Conservation (phyloP, 495 filamentous ascomycete genomes). For the Penicillium nucicola region DNA sequence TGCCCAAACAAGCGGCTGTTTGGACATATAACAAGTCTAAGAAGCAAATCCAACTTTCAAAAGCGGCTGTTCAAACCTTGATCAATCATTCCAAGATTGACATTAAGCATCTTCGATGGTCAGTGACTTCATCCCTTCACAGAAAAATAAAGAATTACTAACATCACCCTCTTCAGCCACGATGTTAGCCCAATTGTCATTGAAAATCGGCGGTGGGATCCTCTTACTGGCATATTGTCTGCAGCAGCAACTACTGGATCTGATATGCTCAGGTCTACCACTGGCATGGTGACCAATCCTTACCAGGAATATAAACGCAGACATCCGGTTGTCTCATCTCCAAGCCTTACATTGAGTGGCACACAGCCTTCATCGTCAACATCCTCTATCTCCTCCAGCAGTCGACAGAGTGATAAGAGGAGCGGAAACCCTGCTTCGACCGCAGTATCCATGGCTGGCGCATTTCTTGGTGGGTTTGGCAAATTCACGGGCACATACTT, state of each 20-base stretch:
- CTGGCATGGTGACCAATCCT: slow-evolving; percentile 30
- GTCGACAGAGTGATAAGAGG: no score
- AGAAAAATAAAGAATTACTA: no score
- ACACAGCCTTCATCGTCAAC: no score
- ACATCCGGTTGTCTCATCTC: background rate
- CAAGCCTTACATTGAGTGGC: no score
- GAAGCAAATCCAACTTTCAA: background rate
- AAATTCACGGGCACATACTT: slow-evolving; percentile 23
- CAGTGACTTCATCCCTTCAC: no score
- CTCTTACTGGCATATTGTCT: slow-evolving; percentile 43
- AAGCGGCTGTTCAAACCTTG: background rate
- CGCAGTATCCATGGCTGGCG: slow-evolving; percentile 20
- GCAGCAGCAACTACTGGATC: slow-evolving; percentile 18
- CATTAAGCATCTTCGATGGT: background rate
- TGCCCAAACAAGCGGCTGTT: slow-evolving; percentile 59
- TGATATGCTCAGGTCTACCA: slow-evolving; percentile 22
- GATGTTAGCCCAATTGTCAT: slow-evolving; percentile 24
- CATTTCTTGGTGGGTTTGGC: slow-evolving; percentile 30
- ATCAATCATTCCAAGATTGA: background rate
- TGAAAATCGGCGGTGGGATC: slow-evolving; percentile 39
- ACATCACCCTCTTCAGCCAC: background rate
- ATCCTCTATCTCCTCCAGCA: no score
- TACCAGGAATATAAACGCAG: slow-evolving; percentile 25
- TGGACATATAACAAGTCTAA: slow-evolving; percentile 56
- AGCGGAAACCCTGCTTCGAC: slow-evolving; percentile 6